phyloP scores from a whole-genome alignment of 2,329 filamentous ascomycete genomes.

The Fusarium austroafricanum region DNA sequence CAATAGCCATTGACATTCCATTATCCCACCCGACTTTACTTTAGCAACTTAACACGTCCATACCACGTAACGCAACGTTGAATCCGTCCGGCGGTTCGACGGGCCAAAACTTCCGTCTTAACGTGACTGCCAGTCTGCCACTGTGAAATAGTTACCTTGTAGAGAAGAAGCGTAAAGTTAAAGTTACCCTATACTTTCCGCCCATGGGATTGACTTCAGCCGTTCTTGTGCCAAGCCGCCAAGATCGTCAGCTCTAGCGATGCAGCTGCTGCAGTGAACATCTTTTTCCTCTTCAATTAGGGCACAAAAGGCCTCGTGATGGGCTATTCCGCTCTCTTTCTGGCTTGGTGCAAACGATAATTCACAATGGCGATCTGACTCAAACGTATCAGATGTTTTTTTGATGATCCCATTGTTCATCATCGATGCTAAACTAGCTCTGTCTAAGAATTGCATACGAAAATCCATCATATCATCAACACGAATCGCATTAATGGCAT shows the following conservation, averaged over 20 bases:
- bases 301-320: conserved; percentile 4
- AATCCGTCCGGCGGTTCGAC: conserved; percentile 15
- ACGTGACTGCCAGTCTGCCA: background rate
- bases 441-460: background rate
- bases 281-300: conserved; percentile 8
- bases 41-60: conserved; percentile 1
- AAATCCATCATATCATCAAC: background rate
- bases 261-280: conserved; percentile 1
- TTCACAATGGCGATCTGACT: background rate
- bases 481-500: background rate
- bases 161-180: background rate
- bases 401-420: background rate
- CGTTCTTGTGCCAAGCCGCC: conserved; percentile 22
- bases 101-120: conserved; percentile 7
- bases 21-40: background rate
- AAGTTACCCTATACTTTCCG: background rate
- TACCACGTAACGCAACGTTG: conserved; percentile 21
- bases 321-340: conserved; percentile 3
- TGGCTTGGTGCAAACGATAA: background rate
- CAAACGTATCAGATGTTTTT: background rate
- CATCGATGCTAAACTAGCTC: background rate
- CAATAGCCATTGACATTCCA: background rate
- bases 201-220: conserved; percentile 3
- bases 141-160: background rate
- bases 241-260: conserved; percentile 24